Conservation (phyloP, 164 flowering plant genomes). For the Tetracentron sinense region DNA sequence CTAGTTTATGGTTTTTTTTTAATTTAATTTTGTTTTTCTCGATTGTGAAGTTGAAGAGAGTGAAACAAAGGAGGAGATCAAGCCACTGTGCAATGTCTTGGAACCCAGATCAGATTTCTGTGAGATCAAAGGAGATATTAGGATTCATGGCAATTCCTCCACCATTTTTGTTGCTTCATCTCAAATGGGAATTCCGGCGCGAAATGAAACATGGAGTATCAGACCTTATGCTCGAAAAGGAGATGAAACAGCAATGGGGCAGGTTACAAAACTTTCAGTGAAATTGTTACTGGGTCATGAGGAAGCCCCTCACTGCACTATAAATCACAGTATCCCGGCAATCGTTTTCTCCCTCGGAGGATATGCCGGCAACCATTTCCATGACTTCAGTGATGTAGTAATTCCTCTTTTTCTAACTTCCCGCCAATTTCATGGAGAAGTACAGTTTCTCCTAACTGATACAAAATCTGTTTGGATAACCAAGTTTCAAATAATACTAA, state of each 20-base stretch:
- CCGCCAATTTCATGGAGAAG: constrained; percentile 43
- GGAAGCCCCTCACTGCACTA: constrained; percentile 37
- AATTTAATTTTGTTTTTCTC: background rate
- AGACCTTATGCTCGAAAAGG: constrained; percentile 66
- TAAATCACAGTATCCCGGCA: constrained; percentile 47
- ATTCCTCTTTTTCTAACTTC: constrained; percentile 60
- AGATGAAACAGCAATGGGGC: constrained; percentile 38
- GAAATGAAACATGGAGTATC: constrained; percentile 42
- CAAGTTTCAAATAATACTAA: constrained; percentile 35
- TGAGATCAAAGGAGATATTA: constrained; percentile 45
- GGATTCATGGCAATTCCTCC: constrained; percentile 52
- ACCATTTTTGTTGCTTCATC: constrained; percentile 33
- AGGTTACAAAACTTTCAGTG: constrained; percentile 30
- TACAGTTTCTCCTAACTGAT: constrained; percentile 54
- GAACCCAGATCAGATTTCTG: constrained; percentile 44
- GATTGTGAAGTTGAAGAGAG: constrained; percentile 7
- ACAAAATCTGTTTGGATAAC: constrained; percentile 29
- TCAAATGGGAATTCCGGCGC: background rate
- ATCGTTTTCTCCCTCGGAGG: constrained; percentile 70
- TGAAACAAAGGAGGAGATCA: background rate
- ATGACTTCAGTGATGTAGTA: constrained; percentile 59
- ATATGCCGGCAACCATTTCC: constrained; percentile 68
- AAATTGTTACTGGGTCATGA: constrained; percentile 12
- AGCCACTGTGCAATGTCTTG: constrained; percentile 28
- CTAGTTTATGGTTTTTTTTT: background rate